Evolutionary conservation across 2,329 filamentous ascomycete genomes (phyloP), one percentile per base, ranked within the genome.

Genomic region (Aureobasidium sp.): DNA sequence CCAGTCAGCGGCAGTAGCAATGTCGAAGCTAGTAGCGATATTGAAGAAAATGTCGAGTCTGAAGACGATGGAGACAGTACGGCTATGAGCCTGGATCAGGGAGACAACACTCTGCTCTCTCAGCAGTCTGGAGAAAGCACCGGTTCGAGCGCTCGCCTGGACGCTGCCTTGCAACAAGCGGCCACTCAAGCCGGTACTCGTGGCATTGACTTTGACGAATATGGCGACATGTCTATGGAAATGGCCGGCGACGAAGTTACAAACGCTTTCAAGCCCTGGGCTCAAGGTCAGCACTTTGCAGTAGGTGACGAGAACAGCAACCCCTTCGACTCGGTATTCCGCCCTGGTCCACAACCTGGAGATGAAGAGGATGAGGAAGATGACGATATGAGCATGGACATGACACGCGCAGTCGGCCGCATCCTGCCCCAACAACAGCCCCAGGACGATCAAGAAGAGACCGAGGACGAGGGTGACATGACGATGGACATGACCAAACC

Each of bases 381-480:
- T 11, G 78, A 79, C 13, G 60, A 92, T 42, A 86, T 95, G 80
- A 94, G 90, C 27, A 97, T 97, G 93, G 93, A 97, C 68, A 90
- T 97, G 8, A 97, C 93, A 2, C 85, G 84, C 60, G 90, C 85
- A 9, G 79, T 96, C 59, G 93, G 93, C 9, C 84, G 87, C 3
- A 97, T 97, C 71, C 74, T 16, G 30, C 47, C 29, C 9, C 57
- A 41, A 41, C 54, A 48, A 10, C 30, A 48, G 25, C 36, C 32
- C 6, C 34, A 45, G 16, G 34, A 50, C 14, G 32, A 51, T 7
- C 36, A 60, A 13, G 34, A 53, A 41, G 58, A 61, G 36, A 27
- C 39, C 10, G 54, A 59, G n/a, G 57, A 59, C 11, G 57, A 59
- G 36, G 57, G 57, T 9, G 57, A 59, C 57, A 59, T 59, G 57